These are phyloP conservation scores for Lagenidium sp. DNA, from an alignment of 352 stramenopile species.

Conservation along the genomic window DNA sequence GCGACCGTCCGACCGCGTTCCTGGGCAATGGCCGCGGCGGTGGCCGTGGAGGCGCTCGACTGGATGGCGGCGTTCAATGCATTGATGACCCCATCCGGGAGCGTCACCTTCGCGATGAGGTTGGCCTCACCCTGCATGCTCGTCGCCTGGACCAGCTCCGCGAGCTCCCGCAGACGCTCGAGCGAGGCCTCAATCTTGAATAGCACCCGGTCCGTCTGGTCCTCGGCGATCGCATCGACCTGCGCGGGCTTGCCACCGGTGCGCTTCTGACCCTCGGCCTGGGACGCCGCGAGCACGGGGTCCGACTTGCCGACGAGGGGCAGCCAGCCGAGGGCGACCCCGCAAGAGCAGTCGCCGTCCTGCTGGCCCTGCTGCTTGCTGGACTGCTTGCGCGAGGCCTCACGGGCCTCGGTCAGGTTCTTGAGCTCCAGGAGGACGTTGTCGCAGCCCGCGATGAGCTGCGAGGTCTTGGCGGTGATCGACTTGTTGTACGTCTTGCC, in stretches of 20 bases:
- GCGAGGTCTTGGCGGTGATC: slow-evolving; percentile 73
- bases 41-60: slow-evolving; percentile 47
- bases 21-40: slow-evolving; percentile 61
- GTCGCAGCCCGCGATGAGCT: slow-evolving; percentile 69
- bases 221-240: slow-evolving; percentile 58
- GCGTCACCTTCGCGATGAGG: slow-evolving; percentile 62
- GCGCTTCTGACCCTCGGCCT: not conserved
- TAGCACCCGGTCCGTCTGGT: slow-evolving; percentile 71
- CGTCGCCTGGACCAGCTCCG: slow-evolving; percentile 72
- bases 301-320: slow-evolving; percentile 19
- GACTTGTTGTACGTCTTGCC: slow-evolving; percentile 84
- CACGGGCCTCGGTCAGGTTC: slow-evolving; percentile 47
- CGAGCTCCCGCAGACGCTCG: slow-evolving; percentile 57
- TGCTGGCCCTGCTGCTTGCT: slow-evolving; percentile 16
- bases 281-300: slow-evolving; percentile 1
- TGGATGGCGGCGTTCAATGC: slow-evolving; percentile 49
- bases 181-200: slow-evolving; percentile 70
- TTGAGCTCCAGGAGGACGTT: slow-evolving; percentile 67
- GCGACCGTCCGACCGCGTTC: slow-evolving; percentile 33
- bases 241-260: slow-evolving; percentile 1
- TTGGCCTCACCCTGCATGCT: slow-evolving; percentile 82
- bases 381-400: slow-evolving; percentile 33
- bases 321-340: slow-evolving; percentile 52
- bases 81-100: slow-evolving; percentile 48
- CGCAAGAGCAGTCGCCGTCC: slow-evolving; percentile 42